Percentiles rank a stretch among this genome's conserved stretches.
phyloP scores from a whole-genome alignment of 495 filamentous ascomycete genomes.

The Hyaloscypha hepaticicola region DNA sequence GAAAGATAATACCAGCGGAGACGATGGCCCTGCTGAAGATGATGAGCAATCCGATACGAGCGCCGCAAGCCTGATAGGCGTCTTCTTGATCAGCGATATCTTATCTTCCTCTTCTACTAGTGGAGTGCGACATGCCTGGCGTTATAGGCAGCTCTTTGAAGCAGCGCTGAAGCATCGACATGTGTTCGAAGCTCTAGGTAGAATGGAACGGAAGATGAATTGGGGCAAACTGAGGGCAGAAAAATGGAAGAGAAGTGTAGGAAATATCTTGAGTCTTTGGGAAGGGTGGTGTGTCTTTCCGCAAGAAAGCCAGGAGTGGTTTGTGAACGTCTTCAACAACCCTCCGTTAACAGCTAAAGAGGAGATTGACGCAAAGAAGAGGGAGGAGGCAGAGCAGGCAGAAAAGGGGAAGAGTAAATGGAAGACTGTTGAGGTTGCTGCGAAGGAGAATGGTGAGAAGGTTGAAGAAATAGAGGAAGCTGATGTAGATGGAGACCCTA shows the following conservation, averaged over 20 bases:
- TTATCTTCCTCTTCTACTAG: constrained; percentile 79
- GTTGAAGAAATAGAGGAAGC: constrained; percentile 29
- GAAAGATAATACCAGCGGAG: constrained; percentile 44
- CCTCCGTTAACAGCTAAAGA: constrained; percentile 61
- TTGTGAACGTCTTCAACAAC: constrained; percentile 70
- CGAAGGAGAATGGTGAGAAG: constrained; percentile 33
- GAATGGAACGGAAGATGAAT: constrained; percentile 68
- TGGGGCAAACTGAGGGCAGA: constrained; percentile 86
- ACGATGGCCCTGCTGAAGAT: constrained; percentile 33
- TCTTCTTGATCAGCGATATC: constrained; percentile 88
- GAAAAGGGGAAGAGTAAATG: constrained; percentile 33
- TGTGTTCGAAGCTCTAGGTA: constrained; percentile 80
- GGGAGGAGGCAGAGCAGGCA: constrained; percentile 28
- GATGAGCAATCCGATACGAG: constrained; percentile 62
- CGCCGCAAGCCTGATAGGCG: constrained; percentile 71
- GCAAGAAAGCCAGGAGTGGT: constrained; percentile 68
- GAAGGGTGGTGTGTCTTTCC: constrained; percentile 89
- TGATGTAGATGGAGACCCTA: constrained; percentile 48
- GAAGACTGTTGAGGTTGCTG: constrained; percentile 32
- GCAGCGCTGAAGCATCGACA: constrained; percentile 62
- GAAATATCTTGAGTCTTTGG: constrained; percentile 73
- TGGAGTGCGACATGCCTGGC: constrained; percentile 85
- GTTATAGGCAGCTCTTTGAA: constrained; percentile 87
- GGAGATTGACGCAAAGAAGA: constrained; percentile 33
- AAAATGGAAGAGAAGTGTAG: constrained; percentile 86